phyloP scores from a whole-genome alignment of 2,329 filamentous ascomycete species.

The Fusarium burgessii region DNA sequence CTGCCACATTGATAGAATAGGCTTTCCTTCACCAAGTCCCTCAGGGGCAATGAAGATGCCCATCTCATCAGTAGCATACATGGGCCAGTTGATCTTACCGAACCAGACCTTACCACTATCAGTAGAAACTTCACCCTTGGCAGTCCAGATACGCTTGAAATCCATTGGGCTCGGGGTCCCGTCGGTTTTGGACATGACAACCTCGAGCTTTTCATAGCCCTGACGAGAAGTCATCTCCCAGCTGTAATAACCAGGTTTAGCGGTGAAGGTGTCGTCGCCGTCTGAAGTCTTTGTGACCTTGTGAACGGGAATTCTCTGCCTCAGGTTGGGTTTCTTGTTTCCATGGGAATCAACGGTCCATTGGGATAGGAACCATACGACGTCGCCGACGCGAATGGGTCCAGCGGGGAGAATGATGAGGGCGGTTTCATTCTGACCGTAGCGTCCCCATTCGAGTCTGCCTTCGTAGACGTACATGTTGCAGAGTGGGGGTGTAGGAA shows the following conservation, averaged over 20 bases:
- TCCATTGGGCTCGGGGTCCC: background rate
- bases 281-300: conserved; percentile 3
- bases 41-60: conserved; percentile 32
- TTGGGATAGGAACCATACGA: conserved; percentile 31
- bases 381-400: conserved; percentile 26
- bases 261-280: conserved; percentile 14
- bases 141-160: conserved; percentile 25
- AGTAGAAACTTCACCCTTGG: background rate
- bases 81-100: conserved; percentile 27
- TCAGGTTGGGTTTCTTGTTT: conserved; percentile 25
- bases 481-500: accelerated
- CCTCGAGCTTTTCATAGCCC: conserved; percentile 18
- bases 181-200: conserved; percentile 19
- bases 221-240: conserved; percentile 22
- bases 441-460: conserved; percentile 31
- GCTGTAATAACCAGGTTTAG: conserved; percentile 11
- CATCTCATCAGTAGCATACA: conserved; percentile 17
- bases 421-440: conserved; percentile 33
- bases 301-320: conserved; percentile 21
- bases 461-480: conserved; percentile 35
- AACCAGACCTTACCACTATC: conserved; percentile 26
- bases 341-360: conserved; percentile 18
- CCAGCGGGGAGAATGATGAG: conserved; percentile 26
- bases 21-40: conserved; percentile 30
- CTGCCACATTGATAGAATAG: conserved; percentile 31